phyloP scores from a whole-genome alignment of 192 early-diverging fungal species.

The Umbelopsis vinacea region DNA sequence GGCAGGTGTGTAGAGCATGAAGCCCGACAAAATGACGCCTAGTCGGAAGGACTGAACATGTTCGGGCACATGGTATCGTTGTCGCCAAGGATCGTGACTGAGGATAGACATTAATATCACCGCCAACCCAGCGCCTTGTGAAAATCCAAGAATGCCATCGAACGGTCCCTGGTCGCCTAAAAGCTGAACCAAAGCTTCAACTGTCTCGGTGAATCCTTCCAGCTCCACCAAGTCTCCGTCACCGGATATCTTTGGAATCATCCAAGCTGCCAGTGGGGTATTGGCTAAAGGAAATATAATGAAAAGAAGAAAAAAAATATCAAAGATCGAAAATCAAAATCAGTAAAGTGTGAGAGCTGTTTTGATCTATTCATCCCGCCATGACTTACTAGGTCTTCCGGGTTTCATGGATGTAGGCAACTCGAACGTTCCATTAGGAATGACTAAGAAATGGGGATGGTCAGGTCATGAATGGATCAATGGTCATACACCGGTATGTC shows the following conservation, averaged over 20 bases:
- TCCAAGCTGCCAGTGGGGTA: constrained; percentile 5
- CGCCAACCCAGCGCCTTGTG: not conserved
- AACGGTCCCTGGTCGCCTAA: not conserved
- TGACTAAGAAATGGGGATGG: not conserved
- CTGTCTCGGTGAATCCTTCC: not conserved
- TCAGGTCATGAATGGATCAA: not conserved
- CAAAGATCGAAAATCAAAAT: too few relatives aligned
- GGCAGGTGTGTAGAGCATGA: not conserved
- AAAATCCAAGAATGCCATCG: constrained; percentile 13
- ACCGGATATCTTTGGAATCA: not conserved
- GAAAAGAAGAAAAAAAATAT: too few relatives aligned
- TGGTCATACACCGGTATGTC: too few relatives aligned
- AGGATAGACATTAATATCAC: constrained; percentile 10
- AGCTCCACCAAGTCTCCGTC: not conserved
- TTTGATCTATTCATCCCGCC: not conserved
- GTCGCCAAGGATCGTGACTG: constrained; percentile 8
- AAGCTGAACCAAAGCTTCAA: not conserved
- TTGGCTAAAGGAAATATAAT: too few relatives aligned
- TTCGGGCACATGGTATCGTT: not conserved
- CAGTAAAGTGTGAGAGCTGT: not conserved
- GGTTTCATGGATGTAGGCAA: not conserved
- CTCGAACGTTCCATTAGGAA: not conserved
- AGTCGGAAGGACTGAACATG: not conserved
- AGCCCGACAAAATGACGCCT: not conserved
- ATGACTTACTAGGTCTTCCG: constrained; percentile 3